These are phyloP conservation scores for Colletotrichum agaves DNA, from an alignment of 2,329 filamentous ascomycete genomes.

Conservation along the genomic window DNA sequence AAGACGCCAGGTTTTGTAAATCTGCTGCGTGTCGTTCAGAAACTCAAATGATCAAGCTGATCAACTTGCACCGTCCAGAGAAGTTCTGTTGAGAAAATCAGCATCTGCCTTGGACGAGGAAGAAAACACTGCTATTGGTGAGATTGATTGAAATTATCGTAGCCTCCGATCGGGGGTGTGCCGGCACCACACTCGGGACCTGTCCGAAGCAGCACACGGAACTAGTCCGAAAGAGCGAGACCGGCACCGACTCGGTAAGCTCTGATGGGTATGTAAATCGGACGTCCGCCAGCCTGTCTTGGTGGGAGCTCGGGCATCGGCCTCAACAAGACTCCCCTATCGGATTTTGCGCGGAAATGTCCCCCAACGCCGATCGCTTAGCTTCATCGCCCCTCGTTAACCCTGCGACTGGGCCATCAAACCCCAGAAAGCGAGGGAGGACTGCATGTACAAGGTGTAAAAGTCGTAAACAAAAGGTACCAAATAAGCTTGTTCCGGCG, in stretches of 20 bases:
- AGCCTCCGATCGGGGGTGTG: slow-evolving; percentile 3
- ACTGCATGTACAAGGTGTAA: slow-evolving; percentile 59
- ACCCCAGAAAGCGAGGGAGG: slow-evolving; percentile 56
- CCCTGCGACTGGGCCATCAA: slow-evolving; percentile 38
- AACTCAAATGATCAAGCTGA: no score
- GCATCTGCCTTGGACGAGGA: neutral
- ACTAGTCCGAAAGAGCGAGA: slow-evolving; percentile 8
- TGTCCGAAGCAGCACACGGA: neutral
- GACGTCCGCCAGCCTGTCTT: slow-evolving; percentile 16
- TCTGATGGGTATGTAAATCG: slow-evolving; percentile 18
- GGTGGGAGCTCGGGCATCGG: neutral
- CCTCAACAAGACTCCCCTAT: neutral
- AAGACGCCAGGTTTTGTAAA: no score
- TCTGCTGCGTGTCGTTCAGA: no score
- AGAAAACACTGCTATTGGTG: neutral
- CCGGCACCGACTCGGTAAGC: neutral
- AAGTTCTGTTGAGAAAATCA: neutral
- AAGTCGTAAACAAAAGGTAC: slow-evolving; percentile 55
- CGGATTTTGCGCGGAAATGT: slow-evolving; percentile 3
- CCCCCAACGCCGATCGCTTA: slow-evolving; percentile 1
- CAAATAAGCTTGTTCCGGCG: neutral
- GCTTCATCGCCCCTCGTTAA: slow-evolving; percentile 9
- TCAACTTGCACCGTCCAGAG: no score
- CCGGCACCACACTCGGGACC: neutral
- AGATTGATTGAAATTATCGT: neutral